Evolutionary conservation across 2,329 filamentous ascomycete species (phyloP), one percentile per base, ranked within the genome.

Genomic region (Cladobotryum protrusum): DNA sequence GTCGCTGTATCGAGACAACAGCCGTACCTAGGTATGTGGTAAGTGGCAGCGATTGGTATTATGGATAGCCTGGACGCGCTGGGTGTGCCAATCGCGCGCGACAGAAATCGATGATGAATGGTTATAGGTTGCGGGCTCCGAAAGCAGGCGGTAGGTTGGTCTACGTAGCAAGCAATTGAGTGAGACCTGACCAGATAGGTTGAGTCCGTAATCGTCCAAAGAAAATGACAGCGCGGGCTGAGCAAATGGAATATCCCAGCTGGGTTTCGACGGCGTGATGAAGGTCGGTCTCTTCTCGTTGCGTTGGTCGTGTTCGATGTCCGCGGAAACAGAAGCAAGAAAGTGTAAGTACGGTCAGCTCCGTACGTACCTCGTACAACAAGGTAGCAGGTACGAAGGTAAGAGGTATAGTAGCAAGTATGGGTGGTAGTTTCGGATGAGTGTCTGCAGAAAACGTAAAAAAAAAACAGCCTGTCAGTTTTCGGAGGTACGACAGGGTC

Each of bases 1-100:
- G 49, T 48, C 49, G 45, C 49, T 51, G 40, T 20, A 43, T 51
- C 32, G 43, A 34, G 43, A 45, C 24, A 34, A 32, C 29, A 13
- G 12, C 41, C 41, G 13, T 43, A 24, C 17, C 17, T 9, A 19
- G 48, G 17, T 37, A 29, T 29, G 24, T n/a, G 24, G 44, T n/a
- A 34, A 17, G 29, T 46, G 44, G 34, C 5, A 18, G 34, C 17
- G 44, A 2, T 19, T 13, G 43, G 42, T 39, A 48, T 42, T 36
- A 39, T 46, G 48, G 48, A 50, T 14, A 42, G 29, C 32, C 41
- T 32, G 12, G 17, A 7, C 14, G n/a, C 40, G 43, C 17, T n/a
- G 35, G 35, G 9, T 19, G 39, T 42, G 39, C n/a, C 39, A 43
- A 20, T 14, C 41, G 39, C 35, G 35, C 35, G 17, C 24, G 24